Percentiles rank a stretch among this genome's conserved stretches.
These are phyloP conservation scores for Alloteropsis semialata DNA, from an alignment of 176 grass and related monocot species.

Conservation along the genomic window DNA sequence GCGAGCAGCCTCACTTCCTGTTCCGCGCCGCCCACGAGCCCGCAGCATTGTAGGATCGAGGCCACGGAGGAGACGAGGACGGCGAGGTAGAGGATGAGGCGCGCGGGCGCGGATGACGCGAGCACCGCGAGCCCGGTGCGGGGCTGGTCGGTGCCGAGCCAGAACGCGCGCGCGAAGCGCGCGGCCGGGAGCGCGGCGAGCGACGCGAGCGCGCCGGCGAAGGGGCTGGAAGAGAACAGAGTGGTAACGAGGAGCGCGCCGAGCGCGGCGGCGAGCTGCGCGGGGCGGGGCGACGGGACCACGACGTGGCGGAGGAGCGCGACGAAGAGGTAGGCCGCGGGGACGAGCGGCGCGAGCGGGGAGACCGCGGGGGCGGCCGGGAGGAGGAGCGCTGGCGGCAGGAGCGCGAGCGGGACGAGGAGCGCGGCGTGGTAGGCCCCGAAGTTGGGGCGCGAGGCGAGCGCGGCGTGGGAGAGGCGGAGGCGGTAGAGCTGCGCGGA, in stretches of 20 bases:
- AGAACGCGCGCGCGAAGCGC: conserved; percentile 66
- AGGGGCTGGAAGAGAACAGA: conserved; percentile 50
- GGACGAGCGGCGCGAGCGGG: conserved; percentile 21
- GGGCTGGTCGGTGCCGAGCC: conserved; percentile 85
- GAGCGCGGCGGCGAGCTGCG: conserved; percentile 48
- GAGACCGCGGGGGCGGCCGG: neutral
- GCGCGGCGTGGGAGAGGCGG: conserved; percentile 62
- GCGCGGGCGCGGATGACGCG: conserved; percentile 44
- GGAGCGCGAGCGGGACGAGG: conserved; percentile 45
- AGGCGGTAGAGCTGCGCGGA: conserved; percentile 83
- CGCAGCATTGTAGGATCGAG: conserved; percentile 46
- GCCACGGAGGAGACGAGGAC: conserved; percentile 43
- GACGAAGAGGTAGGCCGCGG: conserved; percentile 35
- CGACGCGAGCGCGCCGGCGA: conserved; percentile 45
- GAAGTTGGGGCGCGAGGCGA: conserved; percentile 63
- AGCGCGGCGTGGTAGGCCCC: conserved; percentile 42
- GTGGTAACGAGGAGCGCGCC: conserved; percentile 34
- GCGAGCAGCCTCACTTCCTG: conserved; percentile 47
- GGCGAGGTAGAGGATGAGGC: conserved; percentile 45
- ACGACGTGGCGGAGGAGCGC: conserved; percentile 51
- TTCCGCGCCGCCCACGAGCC: conserved; percentile 21
- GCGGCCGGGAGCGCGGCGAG: conserved; percentile 59
- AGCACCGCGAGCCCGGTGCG: conserved; percentile 65
- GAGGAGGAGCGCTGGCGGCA: conserved; percentile 37
- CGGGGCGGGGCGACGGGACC: conserved; percentile 45